Conservation (phyloP, 75 land plant genomes). For the Adiantum capillusveneris region DNA sequence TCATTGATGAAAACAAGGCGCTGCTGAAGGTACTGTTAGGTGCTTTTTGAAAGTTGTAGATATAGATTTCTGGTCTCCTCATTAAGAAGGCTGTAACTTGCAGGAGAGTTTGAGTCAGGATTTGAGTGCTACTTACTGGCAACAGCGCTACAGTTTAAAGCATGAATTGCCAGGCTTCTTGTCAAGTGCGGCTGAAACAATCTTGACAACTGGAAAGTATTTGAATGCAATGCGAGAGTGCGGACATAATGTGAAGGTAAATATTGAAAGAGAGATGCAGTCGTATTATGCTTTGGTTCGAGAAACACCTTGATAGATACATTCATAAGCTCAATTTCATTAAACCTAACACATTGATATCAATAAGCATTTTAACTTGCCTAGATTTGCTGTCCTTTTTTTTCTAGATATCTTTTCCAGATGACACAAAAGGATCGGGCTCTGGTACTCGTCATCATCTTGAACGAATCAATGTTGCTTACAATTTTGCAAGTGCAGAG, state of each 20-base stretch:
- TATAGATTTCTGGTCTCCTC: no score
- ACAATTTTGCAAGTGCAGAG: slow-evolving; percentile 88
- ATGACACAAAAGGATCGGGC: slow-evolving; percentile 51
- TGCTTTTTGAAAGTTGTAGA: neutral
- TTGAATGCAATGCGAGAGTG: slow-evolving; percentile 96
- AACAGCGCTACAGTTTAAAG: slow-evolving; percentile 89
- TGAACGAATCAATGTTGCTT: slow-evolving; percentile 82
- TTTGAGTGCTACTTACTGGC: slow-evolving; percentile 95
- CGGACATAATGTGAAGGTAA: slow-evolving; percentile 88
- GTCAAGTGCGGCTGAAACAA: slow-evolving; percentile 59
- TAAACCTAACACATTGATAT: no score
- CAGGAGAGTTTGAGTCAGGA: slow-evolving; percentile 93
- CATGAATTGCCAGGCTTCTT: slow-evolving; percentile 93
- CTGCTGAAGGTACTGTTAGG: slow-evolving; percentile 66
- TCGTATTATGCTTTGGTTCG: no score
- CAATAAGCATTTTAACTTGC: no score
- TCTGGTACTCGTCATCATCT: slow-evolving; percentile 73
- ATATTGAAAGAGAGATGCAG: no score
- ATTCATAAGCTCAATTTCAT: no score
- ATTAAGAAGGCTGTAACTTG: neutral
- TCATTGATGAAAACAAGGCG: slow-evolving; percentile 88
- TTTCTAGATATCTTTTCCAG: slow-evolving; percentile 60
- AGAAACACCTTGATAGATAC: no score
- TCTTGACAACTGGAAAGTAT: slow-evolving; percentile 94
- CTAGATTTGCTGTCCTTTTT: no score